phyloP scores from a whole-genome alignment of 1,284 basidiomycete species.

The Puccinia polysora region DNA sequence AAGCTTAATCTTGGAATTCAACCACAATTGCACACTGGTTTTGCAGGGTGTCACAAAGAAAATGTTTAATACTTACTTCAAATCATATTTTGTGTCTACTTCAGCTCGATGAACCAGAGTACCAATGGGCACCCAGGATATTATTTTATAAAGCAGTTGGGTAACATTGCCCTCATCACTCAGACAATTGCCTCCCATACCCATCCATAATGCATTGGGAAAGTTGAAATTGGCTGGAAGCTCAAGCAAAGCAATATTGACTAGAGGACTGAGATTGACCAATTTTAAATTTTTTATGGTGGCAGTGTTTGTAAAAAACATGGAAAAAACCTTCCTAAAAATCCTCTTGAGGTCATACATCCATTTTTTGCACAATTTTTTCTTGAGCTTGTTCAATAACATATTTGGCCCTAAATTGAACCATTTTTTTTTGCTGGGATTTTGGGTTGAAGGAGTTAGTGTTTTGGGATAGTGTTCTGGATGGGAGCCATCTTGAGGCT shows the following conservation, averaged over 20 bases:
- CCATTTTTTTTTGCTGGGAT: too few relatives aligned
- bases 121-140: conserved; percentile 25
- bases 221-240: not conserved
- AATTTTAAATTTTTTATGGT: conserved; percentile 17
- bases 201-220: not conserved
- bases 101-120: conserved; percentile 16
- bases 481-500: too few relatives aligned
- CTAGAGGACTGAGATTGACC: conserved; percentile 1
- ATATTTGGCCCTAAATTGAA: too few relatives aligned
- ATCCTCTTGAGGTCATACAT: not conserved
- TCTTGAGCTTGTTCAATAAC: conserved; percentile 6
- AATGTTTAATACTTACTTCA: conserved; percentile 16
- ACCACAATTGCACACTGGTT: conserved; percentile 1
- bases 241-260: conserved; percentile 10
- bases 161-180: not conserved
- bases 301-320: conserved; percentile 9
- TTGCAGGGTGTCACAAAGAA: conserved; percentile 8
- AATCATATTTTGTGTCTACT: conserved; percentile 19
- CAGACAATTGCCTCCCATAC: not conserved
- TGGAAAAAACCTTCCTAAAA: conserved; percentile 1
- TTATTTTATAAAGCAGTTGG: conserved; percentile 3
- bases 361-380: conserved; percentile 2
- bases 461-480: too few relatives aligned
- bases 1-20: not conserved
- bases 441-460: too few relatives aligned